Percentiles rank a stretch among this genome's conserved stretches.
phyloP scores from a whole-genome alignment of 257 asterid genomes.

The Przewalskia tangutica region DNA sequence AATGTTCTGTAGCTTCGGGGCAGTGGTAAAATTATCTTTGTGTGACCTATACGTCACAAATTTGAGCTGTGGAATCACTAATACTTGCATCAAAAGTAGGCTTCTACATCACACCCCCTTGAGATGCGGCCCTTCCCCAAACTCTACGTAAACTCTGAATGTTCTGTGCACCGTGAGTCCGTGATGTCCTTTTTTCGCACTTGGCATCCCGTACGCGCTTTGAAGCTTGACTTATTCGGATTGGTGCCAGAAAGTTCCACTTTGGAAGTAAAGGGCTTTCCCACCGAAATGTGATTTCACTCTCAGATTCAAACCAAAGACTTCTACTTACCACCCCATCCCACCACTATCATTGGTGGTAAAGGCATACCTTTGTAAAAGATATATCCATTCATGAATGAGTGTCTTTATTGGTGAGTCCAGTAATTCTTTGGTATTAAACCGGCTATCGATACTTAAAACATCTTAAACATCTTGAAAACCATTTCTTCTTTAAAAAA shows the following conservation, averaged over 20 bases:
- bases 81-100: neutral
- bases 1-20: neutral
- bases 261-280: neutral
- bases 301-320: neutral
- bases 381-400: neutral
- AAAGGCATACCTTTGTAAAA: neutral
- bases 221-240: neutral
- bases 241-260: neutral
- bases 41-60: neutral
- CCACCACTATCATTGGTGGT: neutral
- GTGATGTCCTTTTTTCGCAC: neutral
- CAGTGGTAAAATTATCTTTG: neutral
- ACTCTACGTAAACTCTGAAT: neutral
- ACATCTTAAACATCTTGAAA: neutral
- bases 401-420: neutral
- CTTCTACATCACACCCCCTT: neutral
- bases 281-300: neutral
- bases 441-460: neutral
- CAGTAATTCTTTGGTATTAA: neutral
- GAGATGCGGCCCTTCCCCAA: rapidly evolving
- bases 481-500: neutral
- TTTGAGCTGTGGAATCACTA: neutral
- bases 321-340: neutral
- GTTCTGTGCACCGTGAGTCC: neutral
- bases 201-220: neutral